These are phyloP conservation scores for Pistacia vera DNA, from an alignment of 345 rosid genomes.

Conservation along the genomic window DNA sequence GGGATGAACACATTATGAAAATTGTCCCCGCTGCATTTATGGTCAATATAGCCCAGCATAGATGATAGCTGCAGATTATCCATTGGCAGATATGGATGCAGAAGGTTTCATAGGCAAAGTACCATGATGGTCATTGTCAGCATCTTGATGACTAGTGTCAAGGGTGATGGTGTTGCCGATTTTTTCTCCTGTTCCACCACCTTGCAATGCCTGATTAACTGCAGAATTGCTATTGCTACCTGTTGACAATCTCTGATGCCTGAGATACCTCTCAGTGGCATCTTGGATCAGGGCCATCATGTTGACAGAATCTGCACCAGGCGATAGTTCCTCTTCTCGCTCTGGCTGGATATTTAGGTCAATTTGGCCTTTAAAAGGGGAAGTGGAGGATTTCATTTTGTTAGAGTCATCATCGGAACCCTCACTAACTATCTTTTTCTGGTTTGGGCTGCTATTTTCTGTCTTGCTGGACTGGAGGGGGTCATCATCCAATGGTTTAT, in stretches of 20 bases:
- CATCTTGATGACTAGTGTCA: slow-evolving; percentile 29
- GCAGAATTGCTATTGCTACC: slow-evolving; percentile 29
- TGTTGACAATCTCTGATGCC: slow-evolving; percentile 39
- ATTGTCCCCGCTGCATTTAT: slow-evolving; percentile 9
- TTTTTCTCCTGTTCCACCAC: slow-evolving; percentile 26
- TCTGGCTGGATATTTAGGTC: slow-evolving; percentile 95
- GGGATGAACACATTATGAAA: slow-evolving; percentile 19
- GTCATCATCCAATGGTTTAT: slow-evolving; percentile 47
- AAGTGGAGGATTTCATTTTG: slow-evolving; percentile 44
- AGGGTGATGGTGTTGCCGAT: slow-evolving; percentile 3
- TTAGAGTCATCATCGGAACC: slow-evolving; percentile 51
- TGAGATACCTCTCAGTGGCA: slow-evolving; percentile 36
- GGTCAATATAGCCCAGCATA: not conserved
- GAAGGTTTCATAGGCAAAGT: slow-evolving; percentile 28
- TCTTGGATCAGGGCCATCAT: slow-evolving; percentile 47
- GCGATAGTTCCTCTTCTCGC: slow-evolving; percentile 75
- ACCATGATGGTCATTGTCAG: slow-evolving; percentile 24
- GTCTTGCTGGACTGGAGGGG: slow-evolving; percentile 40
- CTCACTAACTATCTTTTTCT: slow-evolving; percentile 37
- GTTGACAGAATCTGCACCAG: slow-evolving; percentile 50
- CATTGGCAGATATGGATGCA: slow-evolving; percentile 37
- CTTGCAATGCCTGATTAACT: slow-evolving; percentile 18
- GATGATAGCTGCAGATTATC: slow-evolving; percentile 22
- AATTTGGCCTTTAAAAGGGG: slow-evolving; percentile 72
- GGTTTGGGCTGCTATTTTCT: slow-evolving; percentile 48